Base-by-base conservation (phyloP, 331 rosid genomes). In the Acacia pycnantha region DNA sequence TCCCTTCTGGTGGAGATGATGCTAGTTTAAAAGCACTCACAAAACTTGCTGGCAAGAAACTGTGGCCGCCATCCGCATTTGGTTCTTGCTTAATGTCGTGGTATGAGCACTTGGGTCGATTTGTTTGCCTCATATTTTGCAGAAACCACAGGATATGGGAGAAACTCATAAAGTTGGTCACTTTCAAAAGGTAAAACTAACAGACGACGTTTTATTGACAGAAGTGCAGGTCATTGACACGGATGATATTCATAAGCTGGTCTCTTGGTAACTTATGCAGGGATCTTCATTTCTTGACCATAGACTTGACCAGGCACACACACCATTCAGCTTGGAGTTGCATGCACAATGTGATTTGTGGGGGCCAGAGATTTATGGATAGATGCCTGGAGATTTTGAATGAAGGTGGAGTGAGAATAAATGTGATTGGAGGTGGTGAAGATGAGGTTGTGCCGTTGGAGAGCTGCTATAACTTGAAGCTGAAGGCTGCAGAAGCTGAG, bases 261-360 rank as follows among this genome's bases (percentile, higher is more conserved):
- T 12, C 35, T 62, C 65, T 4, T 6, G 72, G 10, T 56, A 64
- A 44, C 10, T 77, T 51, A 3, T 59, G 43, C 80, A 90, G 91
- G 79, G 83, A 84, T 76, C 84, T 91, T 27, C 85, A 84, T 84
- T 90, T 86, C 78, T 67, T 67, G 84, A 67, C 44, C 15, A 48
- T 41, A 77, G 97, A 93, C 89, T 11, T 91, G 68, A 85, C 90
- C 12, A 91, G 87, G 79, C 98, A 94, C 83, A 94, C 97, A 5
- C 98, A 94, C 79, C 97, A 90, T 74, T 94, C 98, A 13, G 98
- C 94, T 77, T 90, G 94, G 94, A 89, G 86, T 33, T 73, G 86
- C 51, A 89, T 90, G 94, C 94, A 90, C 80, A 90, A 90, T 82
- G 90, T 87, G 85, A 67, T 90, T 27, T 90, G 94, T 81, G 90